These are phyloP conservation scores for Puccinia horiana DNA, from an alignment of 1,284 basidiomycete species.

Conservation along the genomic window DNA sequence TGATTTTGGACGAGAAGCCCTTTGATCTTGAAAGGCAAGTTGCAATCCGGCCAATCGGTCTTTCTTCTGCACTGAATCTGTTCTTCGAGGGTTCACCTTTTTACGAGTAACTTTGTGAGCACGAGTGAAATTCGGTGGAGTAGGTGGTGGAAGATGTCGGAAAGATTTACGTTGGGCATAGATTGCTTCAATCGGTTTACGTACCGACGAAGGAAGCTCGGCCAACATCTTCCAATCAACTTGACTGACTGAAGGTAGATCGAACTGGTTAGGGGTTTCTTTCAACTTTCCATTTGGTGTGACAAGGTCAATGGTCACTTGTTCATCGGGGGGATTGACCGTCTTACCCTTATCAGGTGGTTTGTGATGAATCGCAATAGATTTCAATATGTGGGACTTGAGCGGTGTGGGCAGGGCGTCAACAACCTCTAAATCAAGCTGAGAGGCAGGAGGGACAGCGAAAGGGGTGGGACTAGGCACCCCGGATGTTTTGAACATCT, in stretches of 20 bases:
- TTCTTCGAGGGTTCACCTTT: neutral
- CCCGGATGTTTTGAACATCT: neutral
- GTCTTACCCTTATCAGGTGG: neutral
- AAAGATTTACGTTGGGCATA: constrained; percentile 9
- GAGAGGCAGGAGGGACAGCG: constrained; percentile 54
- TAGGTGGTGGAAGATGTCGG: constrained; percentile 17
- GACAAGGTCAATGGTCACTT: neutral
- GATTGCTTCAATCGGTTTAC: constrained; percentile 32
- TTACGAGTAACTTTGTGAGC: neutral
- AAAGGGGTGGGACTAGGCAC: constrained; percentile 42
- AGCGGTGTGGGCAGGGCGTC: constrained; percentile 54
- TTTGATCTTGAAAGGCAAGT: neutral
- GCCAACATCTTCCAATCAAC: constrained; percentile 43
- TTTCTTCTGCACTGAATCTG: neutral
- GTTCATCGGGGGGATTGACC: neutral
- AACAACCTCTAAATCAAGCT: constrained; percentile 56
- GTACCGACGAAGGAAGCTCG: constrained; percentile 40
- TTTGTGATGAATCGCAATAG: neutral
- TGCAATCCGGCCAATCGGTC: constrained; percentile 7
- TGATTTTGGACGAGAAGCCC: constrained; percentile 16
- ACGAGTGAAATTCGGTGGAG: constrained; percentile 12
- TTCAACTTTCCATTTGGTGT: constrained; percentile 7
- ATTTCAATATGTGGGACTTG: constrained; percentile 52
- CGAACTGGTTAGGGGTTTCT: neutral
- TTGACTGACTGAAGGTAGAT: constrained; percentile 40